Evolutionary conservation across 164 flowering plant genomes (phyloP).

Genomic region (Nymphaea colorata): DNA sequence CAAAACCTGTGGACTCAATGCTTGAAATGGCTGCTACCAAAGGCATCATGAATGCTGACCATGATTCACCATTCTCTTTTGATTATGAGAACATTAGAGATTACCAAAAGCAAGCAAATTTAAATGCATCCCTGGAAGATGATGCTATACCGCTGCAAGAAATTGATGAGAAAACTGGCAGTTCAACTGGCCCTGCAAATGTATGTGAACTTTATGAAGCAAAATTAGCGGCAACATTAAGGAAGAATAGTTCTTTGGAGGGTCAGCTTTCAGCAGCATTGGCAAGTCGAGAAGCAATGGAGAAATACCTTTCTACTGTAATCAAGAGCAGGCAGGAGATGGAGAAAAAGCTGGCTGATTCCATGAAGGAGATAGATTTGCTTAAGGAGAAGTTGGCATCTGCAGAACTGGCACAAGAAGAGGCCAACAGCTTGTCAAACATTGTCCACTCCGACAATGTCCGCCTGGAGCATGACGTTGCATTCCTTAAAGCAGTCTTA

Average conservation of each 20-base stretch:
- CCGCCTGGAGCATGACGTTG: constrained; percentile 95
- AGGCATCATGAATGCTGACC: constrained; percentile 19
- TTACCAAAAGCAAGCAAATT: constrained; percentile 19
- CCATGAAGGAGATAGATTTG: constrained; percentile 62
- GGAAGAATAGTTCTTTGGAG: constrained; percentile 64
- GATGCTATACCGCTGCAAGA: background rate
- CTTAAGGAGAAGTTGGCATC: constrained; percentile 70
- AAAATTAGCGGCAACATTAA: constrained; percentile 44
- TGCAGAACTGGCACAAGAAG: constrained; percentile 83
- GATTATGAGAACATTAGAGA: constrained; percentile 30
- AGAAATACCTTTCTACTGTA: constrained; percentile 52
- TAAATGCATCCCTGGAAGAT: background rate
- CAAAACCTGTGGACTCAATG: constrained; percentile 26
- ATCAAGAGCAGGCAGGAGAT: constrained; percentile 56
- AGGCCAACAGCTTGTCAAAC: constrained; percentile 75
- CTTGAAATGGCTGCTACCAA: constrained; percentile 18
- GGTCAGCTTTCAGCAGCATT: constrained; percentile 67
- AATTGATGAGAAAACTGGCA: constrained; percentile 28
- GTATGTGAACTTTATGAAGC: constrained; percentile 51
- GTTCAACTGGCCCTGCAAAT: constrained; percentile 28
- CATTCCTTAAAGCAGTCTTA: constrained; percentile 89
- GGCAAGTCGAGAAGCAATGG: constrained; percentile 57
- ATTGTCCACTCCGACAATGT: constrained; percentile 96
- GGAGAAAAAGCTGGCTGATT: constrained; percentile 62
- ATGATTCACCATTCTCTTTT: constrained; percentile 17